phyloP scores from a whole-genome alignment of 129 eudicot genomes.

The Cynara cardunculus region DNA sequence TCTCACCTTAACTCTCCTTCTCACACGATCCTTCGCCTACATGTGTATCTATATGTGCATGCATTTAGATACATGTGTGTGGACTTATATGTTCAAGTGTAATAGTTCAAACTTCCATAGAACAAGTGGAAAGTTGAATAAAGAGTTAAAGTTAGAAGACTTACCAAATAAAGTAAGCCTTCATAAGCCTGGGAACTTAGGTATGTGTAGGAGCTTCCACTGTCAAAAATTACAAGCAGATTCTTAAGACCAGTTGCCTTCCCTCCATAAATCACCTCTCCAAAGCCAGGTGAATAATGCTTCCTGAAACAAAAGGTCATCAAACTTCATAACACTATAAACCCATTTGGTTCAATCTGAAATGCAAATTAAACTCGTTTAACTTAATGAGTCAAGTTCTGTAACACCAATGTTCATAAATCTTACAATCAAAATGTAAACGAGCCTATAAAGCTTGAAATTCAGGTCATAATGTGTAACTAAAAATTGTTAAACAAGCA shows the following conservation, averaged over 20 bases:
- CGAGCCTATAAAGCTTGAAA: not conserved
- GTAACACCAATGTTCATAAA: not conserved
- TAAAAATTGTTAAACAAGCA: too few relatives aligned
- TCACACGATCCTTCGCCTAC: too few relatives aligned
- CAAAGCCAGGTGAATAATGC: constrained; percentile 80
- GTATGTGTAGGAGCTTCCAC: constrained; percentile 96
- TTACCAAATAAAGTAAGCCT: constrained; percentile 52
- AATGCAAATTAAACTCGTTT: not conserved
- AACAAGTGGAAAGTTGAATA: too few relatives aligned
- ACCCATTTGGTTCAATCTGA: not conserved
- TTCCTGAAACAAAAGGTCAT: constrained; percentile 42
- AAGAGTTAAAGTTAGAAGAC: constrained; percentile 5
- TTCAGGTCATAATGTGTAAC: too few relatives aligned
- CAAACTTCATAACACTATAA: too few relatives aligned
- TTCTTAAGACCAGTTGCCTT: constrained; percentile 60
- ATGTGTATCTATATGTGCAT: too few relatives aligned
- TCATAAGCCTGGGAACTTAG: constrained; percentile 63
- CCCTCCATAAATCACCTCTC: constrained; percentile 74
- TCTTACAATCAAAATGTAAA: not conserved
- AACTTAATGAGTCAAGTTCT: not conserved
- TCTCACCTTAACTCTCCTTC: too few relatives aligned
- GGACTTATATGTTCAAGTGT: not conserved
- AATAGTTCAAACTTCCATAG: too few relatives aligned
- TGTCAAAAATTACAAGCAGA: constrained; percentile 73
- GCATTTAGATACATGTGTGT: not conserved